Percentiles rank a stretch among this genome's conserved stretches.
Conservation (phyloP, 106 monocot species). For the Dendrobium catenatum region DNA sequence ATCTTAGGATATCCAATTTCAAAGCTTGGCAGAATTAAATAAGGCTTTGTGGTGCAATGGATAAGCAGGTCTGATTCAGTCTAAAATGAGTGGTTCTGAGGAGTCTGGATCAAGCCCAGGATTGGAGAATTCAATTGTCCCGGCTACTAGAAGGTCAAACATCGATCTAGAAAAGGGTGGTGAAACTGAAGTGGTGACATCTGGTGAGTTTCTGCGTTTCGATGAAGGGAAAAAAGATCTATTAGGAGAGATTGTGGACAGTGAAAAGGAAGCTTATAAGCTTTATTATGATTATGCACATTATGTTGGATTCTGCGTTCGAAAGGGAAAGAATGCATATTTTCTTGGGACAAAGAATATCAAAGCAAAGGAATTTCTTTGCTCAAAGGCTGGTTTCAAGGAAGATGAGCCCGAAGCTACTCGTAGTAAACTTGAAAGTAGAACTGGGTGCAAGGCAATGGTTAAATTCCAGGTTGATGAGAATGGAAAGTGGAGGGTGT, state of each 20-base stretch:
- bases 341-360: constrained; percentile 19
- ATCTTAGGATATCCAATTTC: background rate
- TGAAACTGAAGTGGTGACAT: constrained; percentile 4
- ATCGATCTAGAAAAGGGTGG: constrained; percentile 6
- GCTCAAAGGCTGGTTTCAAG: constrained; percentile 30
- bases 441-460: constrained; percentile 40
- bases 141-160: background rate
- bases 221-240: constrained; percentile 10
- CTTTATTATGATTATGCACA: constrained; percentile 29
- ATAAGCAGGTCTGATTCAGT: background rate
- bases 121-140: background rate
- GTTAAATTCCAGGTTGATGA: constrained; percentile 26
- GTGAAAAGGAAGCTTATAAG: constrained; percentile 27
- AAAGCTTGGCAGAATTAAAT: background rate
- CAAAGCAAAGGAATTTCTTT: constrained; percentile 23
- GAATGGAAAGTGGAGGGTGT: constrained; percentile 30
- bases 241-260: constrained; percentile 1
- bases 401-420: constrained; percentile 26
- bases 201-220: background rate
- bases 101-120: background rate
- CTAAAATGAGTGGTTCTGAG: background rate
- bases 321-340: constrained; percentile 28
- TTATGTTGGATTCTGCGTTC: constrained; percentile 35
- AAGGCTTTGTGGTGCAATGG: background rate
- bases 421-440: constrained; percentile 17